Evolutionary conservation across 495 filamentous ascomycete genomes (phyloP).

Genomic region (Penicillium manginii): DNA sequence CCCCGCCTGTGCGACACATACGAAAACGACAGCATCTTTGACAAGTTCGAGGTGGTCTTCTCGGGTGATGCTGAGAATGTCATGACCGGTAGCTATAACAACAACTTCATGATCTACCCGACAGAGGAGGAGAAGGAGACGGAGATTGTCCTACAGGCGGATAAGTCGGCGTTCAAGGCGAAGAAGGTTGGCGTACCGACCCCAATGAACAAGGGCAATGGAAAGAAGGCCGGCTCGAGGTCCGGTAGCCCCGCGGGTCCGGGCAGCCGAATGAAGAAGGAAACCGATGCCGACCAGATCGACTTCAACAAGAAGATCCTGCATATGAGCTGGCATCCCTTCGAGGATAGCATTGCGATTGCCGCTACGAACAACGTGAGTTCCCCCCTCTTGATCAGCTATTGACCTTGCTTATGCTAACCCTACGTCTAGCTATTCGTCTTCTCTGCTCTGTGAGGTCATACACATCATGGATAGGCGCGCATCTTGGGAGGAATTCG

Average conservation of each 20-base stretch:
- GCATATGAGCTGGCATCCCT: constrained; percentile 99
- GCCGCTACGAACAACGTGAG: constrained; percentile 99
- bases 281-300: constrained; percentile 99
- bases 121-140: constrained; percentile 94
- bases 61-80: constrained; percentile 98
- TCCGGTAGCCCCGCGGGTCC: constrained; percentile 90
- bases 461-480: constrained; percentile 34
- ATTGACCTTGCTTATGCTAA: not conserved
- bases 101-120: constrained; percentile 99
- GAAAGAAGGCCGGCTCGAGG: constrained; percentile 82
- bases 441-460: constrained; percentile 88
- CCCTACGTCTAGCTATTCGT: constrained; percentile 74
- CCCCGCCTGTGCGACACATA: constrained; percentile 97
- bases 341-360: constrained; percentile 99
- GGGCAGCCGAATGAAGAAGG: constrained; percentile 94
- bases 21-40: constrained; percentile 99
- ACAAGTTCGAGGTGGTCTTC: constrained; percentile 99
- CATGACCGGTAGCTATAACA: constrained; percentile 99
- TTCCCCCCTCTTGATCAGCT: constrained; percentile 27
- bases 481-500: constrained; percentile 28
- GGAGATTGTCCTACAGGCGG: constrained; percentile 95
- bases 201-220: constrained; percentile 85
- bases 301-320: constrained; percentile 99
- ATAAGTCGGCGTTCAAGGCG: constrained; percentile 99
- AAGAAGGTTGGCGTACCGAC: constrained; percentile 99